Evolutionary conservation across 768 basidiomycete species (phyloP), one percentile per base, ranked within the genome.

Genomic region (Pleurotus citrinopileatus): DNA sequence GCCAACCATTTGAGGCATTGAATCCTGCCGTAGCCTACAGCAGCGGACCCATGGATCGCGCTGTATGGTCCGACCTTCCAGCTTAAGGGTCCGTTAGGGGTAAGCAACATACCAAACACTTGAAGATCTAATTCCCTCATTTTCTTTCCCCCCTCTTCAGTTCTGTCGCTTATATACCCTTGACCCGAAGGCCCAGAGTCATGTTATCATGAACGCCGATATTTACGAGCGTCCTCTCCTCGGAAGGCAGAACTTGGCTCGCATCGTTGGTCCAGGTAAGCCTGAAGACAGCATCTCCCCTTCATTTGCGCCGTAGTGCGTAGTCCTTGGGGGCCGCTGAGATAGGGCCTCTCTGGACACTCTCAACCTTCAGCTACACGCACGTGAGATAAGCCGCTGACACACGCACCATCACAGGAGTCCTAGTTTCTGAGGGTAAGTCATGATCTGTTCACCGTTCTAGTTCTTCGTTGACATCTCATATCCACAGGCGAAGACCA

Each of bases 121-220:
- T n/a, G n/a, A n/a, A n/a, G n/a, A n/a, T n/a, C n/a, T n/a, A n/a
- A n/a, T n/a, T n/a, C n/a, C n/a, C n/a, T n/a, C n/a, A n/a, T n/a
- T n/a, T n/a, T n/a, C n/a, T n/a, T n/a, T n/a, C n/a, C n/a, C n/a
- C n/a, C n/a, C n/a, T n/a, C n/a, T n/a, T n/a, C n/a, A n/a, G n/a
- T n/a, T n/a, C n/a, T n/a, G n/a, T 25, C 73, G 78, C 4, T 64
- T 89, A 8, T 76, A 75, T 62, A 87, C 85, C 0, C 64, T 73
- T 48, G 90, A 91, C 60, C 69, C 80, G 0, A 79, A 80, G 23
- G 88, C 87, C 0, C 34, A 91, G 29, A 75, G 77, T 38, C 82
- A 91, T 58, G 71, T 93, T 47, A 70, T 92, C 12, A 73, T 76
- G 56, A 82, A 87, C 53, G 69, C 68, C 23, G 65, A 76, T 26